Evolutionary conservation across 129 eudicot species (phyloP), one percentile per base, ranked within the genome.

Genomic region (Chrysanthemum lavandulifolium): DNA sequence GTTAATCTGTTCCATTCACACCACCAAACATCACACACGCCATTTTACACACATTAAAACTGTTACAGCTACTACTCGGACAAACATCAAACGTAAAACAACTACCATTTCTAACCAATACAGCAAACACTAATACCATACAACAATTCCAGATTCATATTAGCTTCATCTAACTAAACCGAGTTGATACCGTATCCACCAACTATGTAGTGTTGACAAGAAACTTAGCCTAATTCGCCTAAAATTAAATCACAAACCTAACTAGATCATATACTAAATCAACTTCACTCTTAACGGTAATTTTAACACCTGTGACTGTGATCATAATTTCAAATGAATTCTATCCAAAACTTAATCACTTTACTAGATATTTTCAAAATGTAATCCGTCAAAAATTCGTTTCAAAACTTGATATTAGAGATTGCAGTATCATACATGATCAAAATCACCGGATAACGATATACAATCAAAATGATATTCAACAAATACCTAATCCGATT

Each of bases 1-100:
- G 71, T 68, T 80, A 15, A 91, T 85, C 99, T 91, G 84, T 76
- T 78, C 33, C 29, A 65, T 76, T 67, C 74, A 79, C 10, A 36
- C 6, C 52, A 40, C 50, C 45, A 58, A 70, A 16, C 0, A 36
- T 61, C 73, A 55, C 33, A 19, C 45, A 23, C 18, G 13, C 5
- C 36, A 21, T 36, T 71, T 53, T 61, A 65, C 48, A 4, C 69
- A 25, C 31, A 61, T 6, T 15, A 15, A 60, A 61, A 40, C n/a
- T 7, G n/a, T 21, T 59, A 13, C 10, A 51, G 43, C 48, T 19
- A 10, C 16, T 21, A 59, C 13, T 23, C 47, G 47, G 43, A 8
- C 67, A 58, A 21, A 40, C 33, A 33, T 13, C 3, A 16, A 57
- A 10, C 15, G 40, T 10, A 12, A 13, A 60, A 29, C n/a, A 10